These are phyloP conservation scores for Sporothrix pseudoabietina DNA, from an alignment of 2,329 filamentous ascomycete genomes.

Conservation along the genomic window DNA sequence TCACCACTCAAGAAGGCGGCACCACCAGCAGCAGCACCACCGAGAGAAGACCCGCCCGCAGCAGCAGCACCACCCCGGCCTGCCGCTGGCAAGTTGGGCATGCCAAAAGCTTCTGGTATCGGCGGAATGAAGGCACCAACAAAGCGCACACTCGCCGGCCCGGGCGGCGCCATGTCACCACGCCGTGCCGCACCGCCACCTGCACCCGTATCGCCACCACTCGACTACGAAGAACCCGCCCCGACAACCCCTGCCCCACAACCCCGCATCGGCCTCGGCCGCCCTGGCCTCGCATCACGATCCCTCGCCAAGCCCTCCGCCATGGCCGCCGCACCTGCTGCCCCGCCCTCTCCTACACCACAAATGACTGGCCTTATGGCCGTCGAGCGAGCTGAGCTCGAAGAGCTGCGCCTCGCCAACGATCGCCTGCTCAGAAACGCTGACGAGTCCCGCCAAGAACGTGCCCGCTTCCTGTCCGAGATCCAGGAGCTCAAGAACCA, in stretches of 20 bases:
- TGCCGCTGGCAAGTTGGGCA: slow-evolving; percentile 55
- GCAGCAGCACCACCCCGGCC: slow-evolving; percentile 60
- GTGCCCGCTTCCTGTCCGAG: slow-evolving; percentile 78
- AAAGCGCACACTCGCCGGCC: slow-evolving; percentile 55
- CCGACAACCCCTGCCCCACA: slow-evolving; percentile 58
- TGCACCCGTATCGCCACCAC: slow-evolving; percentile 52
- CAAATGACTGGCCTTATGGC: slow-evolving; percentile 66
- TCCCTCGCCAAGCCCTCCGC: slow-evolving; percentile 76
- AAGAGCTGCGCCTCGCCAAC: slow-evolving; percentile 82
- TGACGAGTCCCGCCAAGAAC: slow-evolving; percentile 81
- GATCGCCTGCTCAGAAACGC: slow-evolving; percentile 73
- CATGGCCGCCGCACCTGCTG: slow-evolving; percentile 55
- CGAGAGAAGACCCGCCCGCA: slow-evolving; percentile 53
- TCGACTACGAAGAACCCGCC: slow-evolving; percentile 57
- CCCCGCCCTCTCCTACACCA: slow-evolving; percentile 59
- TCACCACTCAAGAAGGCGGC: slow-evolving; percentile 50
- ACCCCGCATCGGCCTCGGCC: slow-evolving; percentile 63
- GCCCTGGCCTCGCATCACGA: slow-evolving; percentile 81
- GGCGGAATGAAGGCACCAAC: slow-evolving; percentile 63
- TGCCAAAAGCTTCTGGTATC: slow-evolving; percentile 56
- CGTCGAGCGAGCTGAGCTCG: slow-evolving; percentile 88
- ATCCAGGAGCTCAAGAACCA: slow-evolving; percentile 95
- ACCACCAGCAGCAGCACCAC: slow-evolving; percentile 43
- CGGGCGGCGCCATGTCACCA: slow-evolving; percentile 53
- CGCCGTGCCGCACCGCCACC: slow-evolving; percentile 47